A percentile compares a stretch with the other conserved stretches of the same genome.
Conservation (phyloP, 2,329 filamentous ascomycete species). For the Nannizzia gypsea region DNA sequence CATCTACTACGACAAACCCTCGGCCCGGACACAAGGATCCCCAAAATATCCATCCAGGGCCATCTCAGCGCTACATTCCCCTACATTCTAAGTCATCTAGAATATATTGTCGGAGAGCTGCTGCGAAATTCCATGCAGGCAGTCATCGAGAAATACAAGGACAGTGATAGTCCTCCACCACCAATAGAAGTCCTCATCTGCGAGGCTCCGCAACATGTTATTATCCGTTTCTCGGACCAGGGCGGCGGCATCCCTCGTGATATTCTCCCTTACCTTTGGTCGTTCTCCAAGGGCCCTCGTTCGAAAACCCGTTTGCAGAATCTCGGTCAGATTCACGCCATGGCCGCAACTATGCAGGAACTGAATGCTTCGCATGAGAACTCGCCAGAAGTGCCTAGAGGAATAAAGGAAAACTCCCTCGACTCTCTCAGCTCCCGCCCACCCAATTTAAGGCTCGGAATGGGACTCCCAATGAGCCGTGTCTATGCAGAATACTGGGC, state of each 20-base stretch:
- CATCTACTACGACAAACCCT: constrained; percentile 65
- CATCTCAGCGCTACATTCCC: constrained; percentile 86
- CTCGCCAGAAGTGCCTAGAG: constrained; percentile 10
- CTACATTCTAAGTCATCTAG: constrained; percentile 88
- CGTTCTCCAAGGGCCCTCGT: constrained; percentile 84
- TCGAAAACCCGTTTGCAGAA: constrained; percentile 70
- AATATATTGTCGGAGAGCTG: constrained; percentile 94
- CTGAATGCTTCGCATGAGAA: constrained; percentile 40
- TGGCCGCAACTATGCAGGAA: constrained; percentile 90
- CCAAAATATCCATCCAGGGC: constrained; percentile 70
- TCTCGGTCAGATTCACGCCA: constrained; percentile 70
- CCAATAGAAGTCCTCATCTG: constrained; percentile 92
- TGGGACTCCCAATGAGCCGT: constrained; percentile 84
- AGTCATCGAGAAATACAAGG: constrained; percentile 61
- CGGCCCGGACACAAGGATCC: constrained; percentile 57
- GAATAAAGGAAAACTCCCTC: constrained; percentile 52
- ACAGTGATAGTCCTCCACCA: constrained; percentile 44
- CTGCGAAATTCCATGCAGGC: constrained; percentile 91
- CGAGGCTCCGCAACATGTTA: constrained; percentile 87
- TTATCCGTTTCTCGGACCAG: constrained; percentile 89
- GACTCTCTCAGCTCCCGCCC: constrained; percentile 69
- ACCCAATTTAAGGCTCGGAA: constrained; percentile 76
- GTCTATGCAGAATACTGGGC: constrained; percentile 99
- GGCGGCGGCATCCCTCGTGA: constrained; percentile 83
- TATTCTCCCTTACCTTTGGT: constrained; percentile 84